Conservation (phyloP, 441 rosid species). For the Omphalea diandra region DNA sequence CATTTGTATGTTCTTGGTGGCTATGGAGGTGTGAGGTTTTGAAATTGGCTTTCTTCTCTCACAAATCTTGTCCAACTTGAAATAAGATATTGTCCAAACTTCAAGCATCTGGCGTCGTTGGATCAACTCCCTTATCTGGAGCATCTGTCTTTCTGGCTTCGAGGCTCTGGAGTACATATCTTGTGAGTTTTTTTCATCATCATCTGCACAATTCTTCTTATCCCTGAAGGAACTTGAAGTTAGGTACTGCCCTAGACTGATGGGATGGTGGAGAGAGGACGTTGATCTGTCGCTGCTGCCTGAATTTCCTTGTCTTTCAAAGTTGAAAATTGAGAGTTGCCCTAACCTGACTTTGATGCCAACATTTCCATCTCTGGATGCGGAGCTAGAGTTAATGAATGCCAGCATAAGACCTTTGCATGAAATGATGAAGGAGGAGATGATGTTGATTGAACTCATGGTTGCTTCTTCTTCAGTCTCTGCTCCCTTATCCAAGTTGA, state of each 20-base stretch:
- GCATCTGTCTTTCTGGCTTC: background rate
- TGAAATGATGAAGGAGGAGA: background rate
- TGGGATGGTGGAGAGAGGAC: slow-evolving; percentile 22
- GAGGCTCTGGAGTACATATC: slow-evolving; percentile 3
- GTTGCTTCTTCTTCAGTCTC: background rate
- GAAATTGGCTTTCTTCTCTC: slow-evolving; percentile 15
- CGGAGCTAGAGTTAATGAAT: background rate
- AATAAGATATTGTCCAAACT: background rate
- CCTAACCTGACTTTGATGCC: slow-evolving; percentile 20
- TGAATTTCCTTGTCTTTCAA: slow-evolving; percentile 5
- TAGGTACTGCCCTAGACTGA: background rate
- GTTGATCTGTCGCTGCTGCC: too few species aligned
- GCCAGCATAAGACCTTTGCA: slow-evolving; percentile 6
- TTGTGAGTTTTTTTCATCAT: too few species aligned
- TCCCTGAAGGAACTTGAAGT: background rate
- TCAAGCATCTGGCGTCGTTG: slow-evolving; percentile 14
- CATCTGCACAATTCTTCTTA: background rate
- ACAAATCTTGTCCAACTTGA: background rate
- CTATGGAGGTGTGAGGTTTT: slow-evolving; percentile 18
- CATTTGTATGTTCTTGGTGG: background rate
- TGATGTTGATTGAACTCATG: background rate
- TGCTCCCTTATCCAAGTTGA: background rate
- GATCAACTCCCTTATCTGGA: slow-evolving; percentile 10
- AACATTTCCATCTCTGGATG: slow-evolving; percentile 18
- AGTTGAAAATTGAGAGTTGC: slow-evolving; percentile 16